Percentiles rank a stretch among this genome's conserved stretches.
Evolutionary conservation across 176 grass and related monocot genomes (phyloP).

Genomic region (bread wheat (Triticum aestivum)): IWGSC_CS_RefSeq_v2.1 NC_057799.1:464487384-464487883

Average conservation of each 20-base stretch:
- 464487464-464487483: slow-evolving; percentile 39
- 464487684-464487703: slow-evolving; percentile 22
- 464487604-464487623: slow-evolving; percentile 74
- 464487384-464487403: slow-evolving; percentile 81
- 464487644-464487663: not conserved
- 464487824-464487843: not conserved
- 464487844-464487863: slow-evolving; percentile 11
- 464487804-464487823: not conserved
- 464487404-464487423: slow-evolving; percentile 79
- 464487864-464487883: slow-evolving; percentile 25
- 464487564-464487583: slow-evolving; percentile 89
- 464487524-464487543: not conserved
- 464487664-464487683: not conserved
- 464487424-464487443: slow-evolving; percentile 95
- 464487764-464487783: not conserved
- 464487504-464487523: not conserved
- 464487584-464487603: slow-evolving; percentile 83
- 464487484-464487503: not conserved
- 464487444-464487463: slow-evolving; percentile 75
- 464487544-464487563: slow-evolving; percentile 82
- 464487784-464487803: not conserved
- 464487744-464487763: slow-evolving; percentile 45
- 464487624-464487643: not conserved
- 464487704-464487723: slow-evolving; percentile 82
- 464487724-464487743: slow-evolving; percentile 80